Percentiles rank a stretch among this genome's conserved stretches.
These are phyloP conservation scores for Primulina tabacum DNA, from an alignment of 257 asterid genomes.

Conservation along the genomic window DNA sequence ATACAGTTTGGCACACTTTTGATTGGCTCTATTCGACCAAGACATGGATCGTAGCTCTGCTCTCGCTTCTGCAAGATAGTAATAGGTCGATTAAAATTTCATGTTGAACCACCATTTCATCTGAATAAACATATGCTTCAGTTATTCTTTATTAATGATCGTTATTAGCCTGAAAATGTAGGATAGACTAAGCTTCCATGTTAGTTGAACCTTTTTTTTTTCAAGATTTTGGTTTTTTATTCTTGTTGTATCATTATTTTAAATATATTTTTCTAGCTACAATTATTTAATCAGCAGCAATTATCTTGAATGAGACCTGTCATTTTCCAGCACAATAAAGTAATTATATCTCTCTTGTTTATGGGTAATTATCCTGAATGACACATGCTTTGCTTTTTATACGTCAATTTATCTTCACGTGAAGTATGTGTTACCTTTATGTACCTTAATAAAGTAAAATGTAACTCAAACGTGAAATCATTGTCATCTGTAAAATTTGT, in stretches of 20 bases:
- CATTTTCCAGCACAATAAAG: too few species aligned
- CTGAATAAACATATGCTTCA: slow-evolving; percentile 23
- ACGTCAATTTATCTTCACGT: too few species aligned
- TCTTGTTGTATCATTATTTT: slow-evolving; percentile 10
- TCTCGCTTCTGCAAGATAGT: slow-evolving; percentile 9
- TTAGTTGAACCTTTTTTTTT: background rate
- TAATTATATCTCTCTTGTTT: too few species aligned
- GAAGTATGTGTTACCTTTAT: too few species aligned
- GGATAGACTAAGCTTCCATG: slow-evolving; percentile 23
- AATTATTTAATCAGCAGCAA: background rate
- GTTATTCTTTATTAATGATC: slow-evolving; percentile 30
- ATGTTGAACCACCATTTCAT: slow-evolving; percentile 16
- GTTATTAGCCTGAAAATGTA: slow-evolving; percentile 31
- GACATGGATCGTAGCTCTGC: slow-evolving; percentile 16
- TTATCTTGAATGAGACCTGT: too few species aligned
- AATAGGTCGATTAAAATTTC: slow-evolving; percentile 16
- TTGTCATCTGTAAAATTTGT: too few species aligned
- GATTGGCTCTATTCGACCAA: slow-evolving; percentile 27
- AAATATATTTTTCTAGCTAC: slow-evolving; percentile 21
- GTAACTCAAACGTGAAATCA: too few species aligned
- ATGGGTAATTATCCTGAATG: too few species aligned
- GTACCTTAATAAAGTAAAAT: too few species aligned
- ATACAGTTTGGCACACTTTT: slow-evolving; percentile 95
- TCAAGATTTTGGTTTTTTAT: slow-evolving; percentile 24
- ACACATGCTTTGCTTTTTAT: too few species aligned